A percentile compares a stretch with the other conserved stretches of the same genome.
These are phyloP conservation scores for Fomitopsis pinicola DNA, from an alignment of 1,284 basidiomycete genomes.

Conservation along the genomic window DNA sequence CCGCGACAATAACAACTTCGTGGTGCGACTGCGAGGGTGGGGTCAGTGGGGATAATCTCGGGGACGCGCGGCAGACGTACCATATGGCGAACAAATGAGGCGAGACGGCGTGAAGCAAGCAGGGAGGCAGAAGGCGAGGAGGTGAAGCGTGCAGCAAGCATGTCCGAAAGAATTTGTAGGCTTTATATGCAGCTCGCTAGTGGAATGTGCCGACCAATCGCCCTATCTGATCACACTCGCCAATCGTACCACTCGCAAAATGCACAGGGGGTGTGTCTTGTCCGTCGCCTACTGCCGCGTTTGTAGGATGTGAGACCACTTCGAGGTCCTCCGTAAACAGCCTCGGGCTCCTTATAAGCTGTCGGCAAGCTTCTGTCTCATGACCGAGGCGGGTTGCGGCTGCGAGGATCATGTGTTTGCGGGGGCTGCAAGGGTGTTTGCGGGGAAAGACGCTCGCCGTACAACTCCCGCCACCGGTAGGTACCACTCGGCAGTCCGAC, in stretches of 20 bases:
- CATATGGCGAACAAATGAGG: constrained; percentile 35
- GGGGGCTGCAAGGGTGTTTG: not conserved
- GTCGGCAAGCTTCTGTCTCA: constrained; percentile 8
- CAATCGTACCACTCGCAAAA: constrained; percentile 21
- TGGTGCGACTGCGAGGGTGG: constrained; percentile 32
- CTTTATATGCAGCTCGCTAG: constrained; percentile 23
- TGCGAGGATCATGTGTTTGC: constrained; percentile 1
- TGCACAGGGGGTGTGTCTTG: not conserved
- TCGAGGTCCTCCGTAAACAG: not conserved
- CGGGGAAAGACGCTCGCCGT: not conserved
- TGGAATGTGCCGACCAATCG: constrained; percentile 21
- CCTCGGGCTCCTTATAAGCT: constrained; percentile 9
- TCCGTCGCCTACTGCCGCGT: not conserved
- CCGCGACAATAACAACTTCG: constrained; percentile 94
- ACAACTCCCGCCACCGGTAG: constrained; percentile 7
- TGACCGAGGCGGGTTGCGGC: not conserved
- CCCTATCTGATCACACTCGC: constrained; percentile 14
- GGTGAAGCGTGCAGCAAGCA: constrained; percentile 33
- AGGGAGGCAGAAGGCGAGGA: constrained; percentile 34
- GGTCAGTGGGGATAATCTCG: constrained; percentile 1
- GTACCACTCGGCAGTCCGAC: not conserved
- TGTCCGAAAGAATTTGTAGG: constrained; percentile 21
- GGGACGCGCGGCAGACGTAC: constrained; percentile 18
- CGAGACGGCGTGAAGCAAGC: constrained; percentile 19
- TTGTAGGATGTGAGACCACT: constrained; percentile 5